These are phyloP conservation scores for Catenaria anguillulae DNA, from an alignment of 371 early-diverging fungal species.

Conservation along the genomic window DNA sequence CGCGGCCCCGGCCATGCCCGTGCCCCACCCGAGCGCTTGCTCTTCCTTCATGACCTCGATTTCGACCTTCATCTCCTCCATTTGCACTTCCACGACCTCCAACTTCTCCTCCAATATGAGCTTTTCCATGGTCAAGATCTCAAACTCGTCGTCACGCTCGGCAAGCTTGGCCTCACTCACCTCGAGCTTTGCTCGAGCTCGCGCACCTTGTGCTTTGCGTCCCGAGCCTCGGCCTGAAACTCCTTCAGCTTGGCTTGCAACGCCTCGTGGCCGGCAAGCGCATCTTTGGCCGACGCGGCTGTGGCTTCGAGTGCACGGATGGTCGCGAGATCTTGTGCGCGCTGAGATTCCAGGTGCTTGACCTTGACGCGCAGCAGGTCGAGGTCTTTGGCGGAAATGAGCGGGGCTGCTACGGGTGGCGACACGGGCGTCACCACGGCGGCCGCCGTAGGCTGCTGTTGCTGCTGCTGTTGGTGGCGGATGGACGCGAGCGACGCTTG, in stretches of 20 bases:
- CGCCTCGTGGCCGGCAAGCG: slow-evolving; percentile 44
- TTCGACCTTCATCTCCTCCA: slow-evolving; percentile 60
- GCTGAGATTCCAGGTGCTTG: slow-evolving; percentile 58
- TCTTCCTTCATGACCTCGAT: slow-evolving; percentile 51
- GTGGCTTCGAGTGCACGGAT: slow-evolving; percentile 54
- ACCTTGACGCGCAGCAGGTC: slow-evolving; percentile 73
- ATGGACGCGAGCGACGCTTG: too few relatives aligned
- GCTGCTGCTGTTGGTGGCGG: too few relatives aligned
- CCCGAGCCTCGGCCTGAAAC: slow-evolving; percentile 55
- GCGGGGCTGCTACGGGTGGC: not conserved
- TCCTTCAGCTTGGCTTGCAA: slow-evolving; percentile 50
- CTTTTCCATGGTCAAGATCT: slow-evolving; percentile 73
- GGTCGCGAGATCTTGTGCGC: slow-evolving; percentile 62
- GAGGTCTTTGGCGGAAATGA: slow-evolving; percentile 47
- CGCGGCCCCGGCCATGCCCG: not conserved
- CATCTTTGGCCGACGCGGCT: slow-evolving; percentile 57
- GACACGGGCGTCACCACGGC: too few relatives aligned
- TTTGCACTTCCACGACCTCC: slow-evolving; percentile 52
- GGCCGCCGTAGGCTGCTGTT: too few relatives aligned
- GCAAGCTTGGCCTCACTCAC: slow-evolving; percentile 43
- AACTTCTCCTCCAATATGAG: slow-evolving; percentile 81
- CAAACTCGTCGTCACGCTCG: slow-evolving; percentile 61
- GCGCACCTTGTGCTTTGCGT: slow-evolving; percentile 39
- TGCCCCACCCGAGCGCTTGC: not conserved
- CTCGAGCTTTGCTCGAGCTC: slow-evolving; percentile 42